Percentiles rank a stretch among this genome's conserved stretches.
Evolutionary conservation across 2,329 filamentous ascomycete species (phyloP).

Genomic region (Geosmithia morbida): DNA sequence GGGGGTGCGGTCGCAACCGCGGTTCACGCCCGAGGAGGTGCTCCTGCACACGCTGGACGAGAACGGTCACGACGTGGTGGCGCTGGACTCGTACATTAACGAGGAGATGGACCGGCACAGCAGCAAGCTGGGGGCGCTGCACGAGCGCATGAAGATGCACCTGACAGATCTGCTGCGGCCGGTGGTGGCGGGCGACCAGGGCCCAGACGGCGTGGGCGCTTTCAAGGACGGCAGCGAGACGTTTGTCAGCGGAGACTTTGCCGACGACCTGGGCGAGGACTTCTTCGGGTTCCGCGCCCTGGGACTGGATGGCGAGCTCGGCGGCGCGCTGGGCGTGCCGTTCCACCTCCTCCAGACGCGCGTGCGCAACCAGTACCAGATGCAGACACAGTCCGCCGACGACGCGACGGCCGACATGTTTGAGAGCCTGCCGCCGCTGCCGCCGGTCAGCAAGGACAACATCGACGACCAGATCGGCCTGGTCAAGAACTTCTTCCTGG

Average conservation of each 20-base stretch:
- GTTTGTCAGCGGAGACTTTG: conserved; percentile 92
- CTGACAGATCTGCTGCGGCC: conserved; percentile 87
- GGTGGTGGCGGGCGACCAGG: conserved; percentile 59
- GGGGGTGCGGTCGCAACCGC: conserved; percentile 36
- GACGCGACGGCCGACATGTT: conserved; percentile 47
- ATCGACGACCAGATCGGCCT: conserved; percentile 72
- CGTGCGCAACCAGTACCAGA: conserved; percentile 72
- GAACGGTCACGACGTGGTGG: conserved; percentile 69
- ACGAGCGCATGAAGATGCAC: conserved; percentile 90
- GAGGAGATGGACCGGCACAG: conserved; percentile 86
- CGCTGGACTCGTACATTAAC: conserved; percentile 73
- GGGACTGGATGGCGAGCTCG: conserved; percentile 82
- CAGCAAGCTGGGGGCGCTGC: conserved; percentile 65
- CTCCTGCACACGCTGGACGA: conserved; percentile 75
- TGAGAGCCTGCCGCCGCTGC: conserved; percentile 51
- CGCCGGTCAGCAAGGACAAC: conserved; percentile 66
- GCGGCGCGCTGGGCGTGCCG: conserved; percentile 78
- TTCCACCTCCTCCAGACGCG: conserved; percentile 87
- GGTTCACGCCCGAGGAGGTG: conserved; percentile 73
- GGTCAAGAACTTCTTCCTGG: conserved; percentile 80
- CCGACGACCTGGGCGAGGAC: conserved; percentile 93
- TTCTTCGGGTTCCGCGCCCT: conserved; percentile 98
- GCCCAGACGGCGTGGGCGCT: conserved; percentile 71
- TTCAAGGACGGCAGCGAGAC: conserved; percentile 97
- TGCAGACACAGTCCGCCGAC: conserved; percentile 51